A percentile compares a stretch with the other conserved stretches of the same genome.
Evolutionary conservation across 768 basidiomycete species (phyloP).

Genomic region (Leucosporidium scottii): DNA sequence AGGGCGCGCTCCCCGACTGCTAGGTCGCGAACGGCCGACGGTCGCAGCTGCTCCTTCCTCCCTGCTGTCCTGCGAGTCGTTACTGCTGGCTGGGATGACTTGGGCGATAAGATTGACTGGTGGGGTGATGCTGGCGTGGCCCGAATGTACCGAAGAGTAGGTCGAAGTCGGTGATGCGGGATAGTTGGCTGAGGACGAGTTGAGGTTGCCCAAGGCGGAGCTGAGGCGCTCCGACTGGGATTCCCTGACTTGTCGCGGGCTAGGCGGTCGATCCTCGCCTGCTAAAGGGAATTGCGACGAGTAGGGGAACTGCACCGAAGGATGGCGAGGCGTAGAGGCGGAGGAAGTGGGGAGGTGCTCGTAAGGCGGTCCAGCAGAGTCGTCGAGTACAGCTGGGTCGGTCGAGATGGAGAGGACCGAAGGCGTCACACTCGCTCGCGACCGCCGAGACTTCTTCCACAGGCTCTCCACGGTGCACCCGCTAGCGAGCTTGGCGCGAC

Average conservation of each 20-base stretch:
- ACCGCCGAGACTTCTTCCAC: too few species aligned
- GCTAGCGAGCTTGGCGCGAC: too few species aligned
- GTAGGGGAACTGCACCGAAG: slow-evolving; percentile 16
- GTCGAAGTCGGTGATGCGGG: neutral
- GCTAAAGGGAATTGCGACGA: slow-evolving; percentile 11
- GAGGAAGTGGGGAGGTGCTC: slow-evolving; percentile 24
- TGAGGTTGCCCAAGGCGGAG: slow-evolving; percentile 17
- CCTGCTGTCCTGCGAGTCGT: neutral
- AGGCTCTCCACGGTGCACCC: too few species aligned
- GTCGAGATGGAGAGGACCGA: too few species aligned
- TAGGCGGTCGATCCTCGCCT: neutral
- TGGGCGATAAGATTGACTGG: slow-evolving; percentile 1
- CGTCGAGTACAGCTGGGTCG: too few species aligned
- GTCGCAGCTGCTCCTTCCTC: neutral
- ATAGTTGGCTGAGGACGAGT: neutral
- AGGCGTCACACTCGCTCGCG: too few species aligned
- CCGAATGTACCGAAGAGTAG: neutral
- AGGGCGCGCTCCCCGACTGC: neutral
- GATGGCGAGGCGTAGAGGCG: neutral
- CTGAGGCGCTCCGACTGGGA: slow-evolving; percentile 11
- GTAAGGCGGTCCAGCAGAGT: slow-evolving; percentile 5
- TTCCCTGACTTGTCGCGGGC: neutral
- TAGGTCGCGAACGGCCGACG: too few species aligned
- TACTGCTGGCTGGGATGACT: neutral
- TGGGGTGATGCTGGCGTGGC: slow-evolving; percentile 5